These are phyloP conservation scores for Collybia sp. DNA, from an alignment of 768 basidiomycete species.

Conservation along the genomic window DNA sequence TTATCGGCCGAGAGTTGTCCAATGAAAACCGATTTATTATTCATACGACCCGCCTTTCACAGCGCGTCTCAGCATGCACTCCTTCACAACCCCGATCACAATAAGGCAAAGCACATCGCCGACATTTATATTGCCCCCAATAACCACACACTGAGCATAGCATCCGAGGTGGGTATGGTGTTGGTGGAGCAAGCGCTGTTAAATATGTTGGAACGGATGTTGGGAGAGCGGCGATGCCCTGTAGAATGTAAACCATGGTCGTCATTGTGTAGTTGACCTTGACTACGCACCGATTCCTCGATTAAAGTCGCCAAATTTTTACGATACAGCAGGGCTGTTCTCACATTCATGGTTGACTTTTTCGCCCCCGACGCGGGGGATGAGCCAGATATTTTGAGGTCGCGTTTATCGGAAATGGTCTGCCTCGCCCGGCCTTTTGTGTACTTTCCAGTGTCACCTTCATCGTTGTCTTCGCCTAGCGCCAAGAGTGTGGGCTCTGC, in stretches of 20 bases:
- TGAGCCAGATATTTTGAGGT: slow-evolving; percentile 42
- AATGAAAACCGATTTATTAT: neutral
- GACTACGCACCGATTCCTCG: slow-evolving; percentile 71
- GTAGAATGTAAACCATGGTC: slow-evolving; percentile 2
- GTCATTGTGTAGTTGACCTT: neutral
- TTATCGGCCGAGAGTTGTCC: too few species aligned
- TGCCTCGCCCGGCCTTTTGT: slow-evolving; percentile 70
- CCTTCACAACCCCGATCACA: slow-evolving; percentile 71
- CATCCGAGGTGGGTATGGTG: slow-evolving; percentile 60
- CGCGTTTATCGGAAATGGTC: slow-evolving; percentile 75
- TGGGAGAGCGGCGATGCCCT: slow-evolving; percentile 59
- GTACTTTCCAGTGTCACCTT: slow-evolving; percentile 33
- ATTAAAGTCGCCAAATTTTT: slow-evolving; percentile 72
- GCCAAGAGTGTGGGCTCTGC: slow-evolving; percentile 48
- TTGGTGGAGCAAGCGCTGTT: slow-evolving; percentile 56
- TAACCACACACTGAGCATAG: slow-evolving; percentile 88
- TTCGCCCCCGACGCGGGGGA: slow-evolving; percentile 57
- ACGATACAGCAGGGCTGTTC: slow-evolving; percentile 77
- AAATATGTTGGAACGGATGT: slow-evolving; percentile 62
- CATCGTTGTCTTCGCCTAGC: slow-evolving; percentile 43
- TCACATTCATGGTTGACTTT: slow-evolving; percentile 78
- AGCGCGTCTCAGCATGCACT: slow-evolving; percentile 76
- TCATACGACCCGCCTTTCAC: slow-evolving; percentile 61
- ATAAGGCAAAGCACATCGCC: slow-evolving; percentile 70
- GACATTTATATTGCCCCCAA: slow-evolving; percentile 77